phyloP scores from a whole-genome alignment of 202 grass and related monocot genomes.

The Schoenoplectus tabernaemontani region DNA sequence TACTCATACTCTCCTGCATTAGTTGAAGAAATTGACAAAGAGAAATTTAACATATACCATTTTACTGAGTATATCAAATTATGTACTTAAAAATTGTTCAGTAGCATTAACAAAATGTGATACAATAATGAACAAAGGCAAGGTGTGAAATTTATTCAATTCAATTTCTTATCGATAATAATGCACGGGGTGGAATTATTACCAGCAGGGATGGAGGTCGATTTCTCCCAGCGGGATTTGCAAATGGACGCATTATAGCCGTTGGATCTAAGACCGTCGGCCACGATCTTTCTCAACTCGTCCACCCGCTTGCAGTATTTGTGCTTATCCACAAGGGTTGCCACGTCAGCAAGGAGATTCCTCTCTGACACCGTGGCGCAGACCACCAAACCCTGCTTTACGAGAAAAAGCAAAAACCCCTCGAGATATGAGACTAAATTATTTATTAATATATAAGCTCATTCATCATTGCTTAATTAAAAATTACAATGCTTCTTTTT shows the following conservation, averaged over 20 bases:
- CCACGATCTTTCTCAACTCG: conserved; percentile 42
- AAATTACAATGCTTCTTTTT: not conserved
- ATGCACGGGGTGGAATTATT: not conserved
- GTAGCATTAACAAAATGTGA: not conserved
- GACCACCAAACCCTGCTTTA: conserved; percentile 61
- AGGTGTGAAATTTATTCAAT: not conserved
- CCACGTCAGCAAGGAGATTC: conserved; percentile 80
- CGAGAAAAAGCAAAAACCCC: not conserved
- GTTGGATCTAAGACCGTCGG: conserved; percentile 42
- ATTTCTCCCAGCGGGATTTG: conserved; percentile 73
- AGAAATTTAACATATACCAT: too few relatives aligned
- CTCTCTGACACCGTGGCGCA: conserved; percentile 68
- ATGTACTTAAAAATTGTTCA: not conserved
- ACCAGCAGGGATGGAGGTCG: conserved; percentile 50
- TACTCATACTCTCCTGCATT: conserved; percentile 65
- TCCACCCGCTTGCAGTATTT: conserved; percentile 36
- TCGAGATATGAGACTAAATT: conserved; percentile 24
- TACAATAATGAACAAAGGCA: not conserved
- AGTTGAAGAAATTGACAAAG: not conserved
- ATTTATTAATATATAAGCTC: not conserved
- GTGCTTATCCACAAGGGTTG: conserved; percentile 41
- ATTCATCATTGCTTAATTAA: not conserved
- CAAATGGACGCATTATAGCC: conserved; percentile 64
- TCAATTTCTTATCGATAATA: not conserved
- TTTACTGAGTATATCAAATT: not conserved